These are phyloP conservation scores for Ustanciosporium gigantosporum DNA, from an alignment of 1,284 basidiomycete species.

Conservation along the genomic window DNA sequence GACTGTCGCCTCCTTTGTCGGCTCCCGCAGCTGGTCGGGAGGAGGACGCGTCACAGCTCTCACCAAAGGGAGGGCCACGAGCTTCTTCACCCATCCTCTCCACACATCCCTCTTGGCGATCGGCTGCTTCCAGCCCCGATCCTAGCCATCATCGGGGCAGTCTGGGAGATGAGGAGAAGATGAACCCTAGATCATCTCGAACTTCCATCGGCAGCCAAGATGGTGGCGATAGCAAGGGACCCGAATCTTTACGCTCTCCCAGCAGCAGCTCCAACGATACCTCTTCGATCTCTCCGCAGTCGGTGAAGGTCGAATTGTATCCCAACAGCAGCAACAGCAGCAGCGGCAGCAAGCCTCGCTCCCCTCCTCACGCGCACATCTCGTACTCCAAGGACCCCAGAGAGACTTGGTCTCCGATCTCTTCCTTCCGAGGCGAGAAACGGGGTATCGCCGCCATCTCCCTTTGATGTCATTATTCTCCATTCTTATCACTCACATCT, in stretches of 20 bases:
- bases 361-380: slow-evolving; percentile 7
- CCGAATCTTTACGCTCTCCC: neutral
- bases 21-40: neutral
- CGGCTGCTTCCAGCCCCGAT: slow-evolving; percentile 1
- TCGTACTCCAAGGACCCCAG: slow-evolving; percentile 21
- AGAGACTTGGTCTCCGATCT: slow-evolving; percentile 28
- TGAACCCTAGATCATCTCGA: no score
- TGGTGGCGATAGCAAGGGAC: neutral
- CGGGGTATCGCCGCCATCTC: slow-evolving; percentile 17
- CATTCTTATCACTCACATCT: no score
- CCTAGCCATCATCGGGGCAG: neutral
- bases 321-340: neutral
- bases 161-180: no score
- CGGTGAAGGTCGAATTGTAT: slow-evolving; percentile 16
- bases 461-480: slow-evolving; percentile 4
- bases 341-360: slow-evolving; percentile 4
- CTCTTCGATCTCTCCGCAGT: slow-evolving; percentile 21
- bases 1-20: slow-evolving; percentile 26
- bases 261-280: slow-evolving; percentile 3
- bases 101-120: slow-evolving; percentile 15
- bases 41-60: neutral
- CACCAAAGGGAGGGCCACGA: no score
- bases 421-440: slow-evolving; percentile 33
- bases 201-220: no score
- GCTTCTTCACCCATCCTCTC: no score